Base-by-base conservation (phyloP, 2,329 filamentous ascomycete genomes). In the Fusarium pseudoanthophilum region DNA sequence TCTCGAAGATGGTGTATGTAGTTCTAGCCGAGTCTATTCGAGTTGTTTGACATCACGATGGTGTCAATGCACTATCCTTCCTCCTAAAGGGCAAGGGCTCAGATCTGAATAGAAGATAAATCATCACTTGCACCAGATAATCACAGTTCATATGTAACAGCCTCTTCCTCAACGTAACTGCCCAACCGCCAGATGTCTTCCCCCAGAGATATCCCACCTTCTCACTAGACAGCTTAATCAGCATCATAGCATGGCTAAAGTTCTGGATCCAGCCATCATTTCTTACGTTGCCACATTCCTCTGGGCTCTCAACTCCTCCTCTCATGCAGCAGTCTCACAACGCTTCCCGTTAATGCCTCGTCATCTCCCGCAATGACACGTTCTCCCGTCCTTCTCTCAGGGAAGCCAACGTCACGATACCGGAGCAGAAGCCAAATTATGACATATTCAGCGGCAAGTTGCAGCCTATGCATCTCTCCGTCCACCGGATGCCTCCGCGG, bases 221-320 rank as follows among this genome's bases (percentile, higher is more conserved):
- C 51, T 53, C 7, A 28, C 51, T 9, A 14, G 7, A 18, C 34
- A 28, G 18, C 20, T 34, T 39, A 24, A 10, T 5, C 20, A 8
- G 24, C 51, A 53, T 28, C 15, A 11, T 14, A 53, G 28, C 10
- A 13, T 39, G 5, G 11, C 34, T 14, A 53, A 20, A 28, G 18
- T 21, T 10, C 14, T 7, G 13, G 20, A 37, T 8, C 18, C 10
- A 21, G 10, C 34, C 24, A 37, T 11, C 1, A n/a, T 13, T 39
- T 4, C 10, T 1, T 4, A 18, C 21, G 13, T 34, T 18, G 1
- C 4, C 1, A 0, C 20, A n/a, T 5, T 39, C 20, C 20, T 28
- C 1, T 1, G 10, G 2, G 34, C 0, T 7, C 4, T 2, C 24
- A 2, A 28, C 24, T 21, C 20, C 24, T 21, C 11, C 10, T 11